Base-by-base conservation (phyloP, 352 stramenopile species). In the Pythium oligandrum region DNA sequence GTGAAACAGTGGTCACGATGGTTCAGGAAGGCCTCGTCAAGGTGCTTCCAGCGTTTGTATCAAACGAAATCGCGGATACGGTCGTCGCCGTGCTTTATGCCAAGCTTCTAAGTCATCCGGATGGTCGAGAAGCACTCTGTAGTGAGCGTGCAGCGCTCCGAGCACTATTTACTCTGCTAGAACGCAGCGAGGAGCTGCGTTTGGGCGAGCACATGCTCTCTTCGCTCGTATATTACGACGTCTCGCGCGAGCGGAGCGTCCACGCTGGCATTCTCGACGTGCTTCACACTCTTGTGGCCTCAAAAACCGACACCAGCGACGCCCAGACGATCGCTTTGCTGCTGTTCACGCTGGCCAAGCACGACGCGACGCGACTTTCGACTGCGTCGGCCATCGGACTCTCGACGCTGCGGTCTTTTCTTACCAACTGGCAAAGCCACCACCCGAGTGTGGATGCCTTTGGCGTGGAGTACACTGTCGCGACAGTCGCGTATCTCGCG, bases 1-100 rank as follows among this genome's bases (percentile, higher is more conserved):
- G 57, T 12, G 66, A 82, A 26, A 91, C 80, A 1, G 74, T 88
- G 52, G 75, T 75, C 7, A n/a, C 47, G 6, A 82, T 90, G 66
- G 66, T 93, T 0, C 49, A 64, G 6, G 77, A 92, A 55, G 82
- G 82, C 10, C 61, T 90, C 4, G 73, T 88, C 6, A 88, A 89
- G 40, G 63, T 92, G 1, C 44, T 92, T 10, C 69, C 79, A 0
- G 66, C 63, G 1, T 75, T 89, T 35, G 61, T 70, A 8, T 58
- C 6, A 58, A 26, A 51, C 1, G 59, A 53, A 3, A 59, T 51
- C 26, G 59, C 74, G 2, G 55, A 61, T 7, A 59, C 70, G 8
- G 57, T 88, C 4, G 68, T 81, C 3, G 78, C 71, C 8, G 63
- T 82, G 33, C 51, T 90, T 9, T 90, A 76, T 53, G 66, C 65